Evolutionary conservation across 805 yeast genomes (phyloP).

Genomic region (Candida adriatica): DNA sequence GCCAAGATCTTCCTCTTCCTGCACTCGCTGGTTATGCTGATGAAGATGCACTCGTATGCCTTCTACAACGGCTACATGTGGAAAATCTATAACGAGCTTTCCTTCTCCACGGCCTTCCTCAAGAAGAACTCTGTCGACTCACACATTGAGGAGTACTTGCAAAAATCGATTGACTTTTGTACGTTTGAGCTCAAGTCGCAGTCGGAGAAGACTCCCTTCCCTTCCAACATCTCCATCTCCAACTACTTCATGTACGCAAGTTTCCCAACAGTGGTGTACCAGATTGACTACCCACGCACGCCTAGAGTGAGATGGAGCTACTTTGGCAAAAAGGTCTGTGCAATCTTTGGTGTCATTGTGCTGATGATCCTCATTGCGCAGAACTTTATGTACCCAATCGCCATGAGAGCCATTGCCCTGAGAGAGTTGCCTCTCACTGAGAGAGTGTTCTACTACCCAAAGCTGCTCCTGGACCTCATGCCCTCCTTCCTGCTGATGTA

Average conservation of each 20-base stretch:
- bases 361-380: slow-evolving; percentile 80
- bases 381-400: slow-evolving; percentile 66
- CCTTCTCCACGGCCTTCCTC: slow-evolving; percentile 39
- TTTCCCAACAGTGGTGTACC: slow-evolving; percentile 87
- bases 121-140: slow-evolving; percentile 30
- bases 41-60: slow-evolving; percentile 94
- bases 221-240: slow-evolving; percentile 54
- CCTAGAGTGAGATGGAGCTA: slow-evolving; percentile 60
- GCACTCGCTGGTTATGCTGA: slow-evolving; percentile 78
- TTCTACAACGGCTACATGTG: slow-evolving; percentile 90
- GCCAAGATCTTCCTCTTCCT: slow-evolving; percentile 78
- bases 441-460: slow-evolving; percentile 42
- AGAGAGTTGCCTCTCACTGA: slow-evolving; percentile 41
- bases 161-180: slow-evolving; percentile 57
- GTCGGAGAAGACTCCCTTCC: slow-evolving; percentile 46
- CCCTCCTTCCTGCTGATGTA: slow-evolving; percentile 77
- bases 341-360: slow-evolving; percentile 80
- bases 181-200: slow-evolving; percentile 62
- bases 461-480: slow-evolving; percentile 61
- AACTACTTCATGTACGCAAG: slow-evolving; percentile 75
- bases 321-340: slow-evolving; percentile 61
- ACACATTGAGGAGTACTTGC: slow-evolving; percentile 25
- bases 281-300: slow-evolving; percentile 77
- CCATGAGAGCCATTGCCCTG: slow-evolving; percentile 49
- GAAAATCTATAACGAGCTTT: slow-evolving; percentile 49